phyloP scores from a whole-genome alignment of 2,329 filamentous ascomycete species.

The Rutstroemia sp. region DNA sequence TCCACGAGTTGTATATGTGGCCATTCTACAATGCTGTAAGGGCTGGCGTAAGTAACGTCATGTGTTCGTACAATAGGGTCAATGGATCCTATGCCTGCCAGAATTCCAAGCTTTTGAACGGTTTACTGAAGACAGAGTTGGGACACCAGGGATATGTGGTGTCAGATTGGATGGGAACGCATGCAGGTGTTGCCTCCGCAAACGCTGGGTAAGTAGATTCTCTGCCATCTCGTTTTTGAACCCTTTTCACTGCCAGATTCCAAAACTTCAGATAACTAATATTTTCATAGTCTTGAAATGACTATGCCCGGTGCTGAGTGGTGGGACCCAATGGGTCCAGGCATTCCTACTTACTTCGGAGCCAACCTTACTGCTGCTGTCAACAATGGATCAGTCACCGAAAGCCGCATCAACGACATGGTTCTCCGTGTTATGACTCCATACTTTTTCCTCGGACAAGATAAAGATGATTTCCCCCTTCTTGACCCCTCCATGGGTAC shows the following conservation, averaged over 20 bases:
- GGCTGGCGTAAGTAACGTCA: constrained; percentile 68
- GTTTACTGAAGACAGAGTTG: constrained; percentile 42
- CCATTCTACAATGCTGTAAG: constrained; percentile 76
- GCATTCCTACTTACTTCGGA: constrained; percentile 4
- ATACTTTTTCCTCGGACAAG: constrained; percentile 51
- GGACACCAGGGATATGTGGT: constrained; percentile 50
- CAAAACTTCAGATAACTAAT: too few relatives aligned
- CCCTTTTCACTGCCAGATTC: too few relatives aligned
- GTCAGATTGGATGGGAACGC: constrained; percentile 60
- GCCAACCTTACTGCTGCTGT: constrained; percentile 34
- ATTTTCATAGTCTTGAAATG: constrained; percentile 49
- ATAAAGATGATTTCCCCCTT: constrained; percentile 29
- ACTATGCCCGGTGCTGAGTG: constrained; percentile 47
- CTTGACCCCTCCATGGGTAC: constrained; percentile 22
- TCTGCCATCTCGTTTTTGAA: too few relatives aligned
- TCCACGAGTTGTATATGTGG: constrained; percentile 78
- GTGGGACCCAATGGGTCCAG: constrained; percentile 22
- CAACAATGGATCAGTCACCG: constrained; percentile 38
- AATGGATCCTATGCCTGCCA: constrained; percentile 45
- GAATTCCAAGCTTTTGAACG: constrained; percentile 41
- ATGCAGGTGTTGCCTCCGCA: constrained; percentile 49
- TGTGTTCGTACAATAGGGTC: constrained; percentile 50
- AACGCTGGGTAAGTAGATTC: constrained; percentile 35
- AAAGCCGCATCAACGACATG: constrained; percentile 40
- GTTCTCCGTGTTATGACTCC: constrained; percentile 42